phyloP scores from a whole-genome alignment of 108 stramenopile species.

The Nitzschia palea region DNA sequence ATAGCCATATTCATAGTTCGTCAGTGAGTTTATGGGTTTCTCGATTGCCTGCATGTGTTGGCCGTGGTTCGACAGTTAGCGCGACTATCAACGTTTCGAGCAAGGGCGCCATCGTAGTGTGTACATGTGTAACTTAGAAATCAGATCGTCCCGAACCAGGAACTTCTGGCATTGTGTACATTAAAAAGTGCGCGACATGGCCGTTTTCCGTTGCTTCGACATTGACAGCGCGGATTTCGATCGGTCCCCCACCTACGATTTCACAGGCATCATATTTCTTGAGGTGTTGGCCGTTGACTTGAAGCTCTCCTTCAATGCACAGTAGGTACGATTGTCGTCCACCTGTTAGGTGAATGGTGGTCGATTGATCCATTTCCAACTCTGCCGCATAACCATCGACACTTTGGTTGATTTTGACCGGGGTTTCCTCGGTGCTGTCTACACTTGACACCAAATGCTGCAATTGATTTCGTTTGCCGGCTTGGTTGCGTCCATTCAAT shows the following conservation, averaged over 20 bases:
- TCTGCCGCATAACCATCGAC: constrained; percentile 63
- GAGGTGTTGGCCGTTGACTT: constrained; percentile 42
- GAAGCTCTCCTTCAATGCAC: constrained; percentile 65
- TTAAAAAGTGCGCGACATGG: constrained; percentile 49
- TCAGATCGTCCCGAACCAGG: constrained; percentile 39
- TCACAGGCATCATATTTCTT: constrained; percentile 59
- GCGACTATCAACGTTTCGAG: no score
- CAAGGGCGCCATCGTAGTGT: no score
- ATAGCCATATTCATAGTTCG: no score
- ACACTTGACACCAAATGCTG: constrained; percentile 65
- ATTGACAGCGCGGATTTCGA: constrained; percentile 31
- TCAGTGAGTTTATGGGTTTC: no score
- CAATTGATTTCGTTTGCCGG: constrained; percentile 40
- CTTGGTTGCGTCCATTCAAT: background rate
- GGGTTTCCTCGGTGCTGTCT: constrained; percentile 19
- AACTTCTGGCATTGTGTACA: constrained; percentile 48
- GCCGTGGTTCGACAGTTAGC: no score
- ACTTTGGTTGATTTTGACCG: constrained; percentile 75
- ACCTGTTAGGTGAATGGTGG: constrained; percentile 21
- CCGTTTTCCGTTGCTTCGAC: constrained; percentile 49
- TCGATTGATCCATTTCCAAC: constrained; percentile 45
- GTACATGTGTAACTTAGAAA: no score
- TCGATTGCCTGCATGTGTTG: no score
- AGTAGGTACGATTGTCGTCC: constrained; percentile 75
- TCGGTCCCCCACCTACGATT: constrained; percentile 29